Evolutionary conservation across 2,329 filamentous ascomycete species (phyloP), one percentile per base, ranked within the genome.

Genomic region (Madurella mycetomatis): DNA sequence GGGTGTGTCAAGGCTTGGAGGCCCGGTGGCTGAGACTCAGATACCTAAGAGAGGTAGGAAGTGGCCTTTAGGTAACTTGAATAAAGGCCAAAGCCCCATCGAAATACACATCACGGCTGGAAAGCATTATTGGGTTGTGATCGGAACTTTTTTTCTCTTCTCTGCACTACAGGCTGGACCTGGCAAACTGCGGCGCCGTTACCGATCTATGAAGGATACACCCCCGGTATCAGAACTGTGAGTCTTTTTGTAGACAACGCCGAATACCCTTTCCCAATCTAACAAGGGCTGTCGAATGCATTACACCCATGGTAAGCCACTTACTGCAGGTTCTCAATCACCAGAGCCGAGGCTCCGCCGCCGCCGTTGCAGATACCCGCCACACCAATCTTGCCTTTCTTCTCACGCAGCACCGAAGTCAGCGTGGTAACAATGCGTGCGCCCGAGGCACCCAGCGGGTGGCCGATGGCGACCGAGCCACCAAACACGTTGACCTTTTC

Each of bases 291-390:
- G 37, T 40, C 41, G 32, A 54, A 52, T 40, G 56, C 49, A 48
- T 47, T 18, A 25, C 47, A 41, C 39, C 46, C 13, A 51, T 47
- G 47, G 30, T 47, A 60, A 39, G 19, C 40, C 51, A 66, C 69
- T 73, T 74, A 82, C 73, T 82, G 78, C 67, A 84, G 69, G 69
- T 72, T 84, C 80, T 99, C 94, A 66, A 99, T 84, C 59, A 99
- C 90, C 63, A 99, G 77, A 55, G 94, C 94, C 66, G 90, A 95
- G 56, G 94, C 94, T 70, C 94, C 94, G 65, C 94, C 94, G 54
- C 94, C 94, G 62, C 94, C 94, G 73, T 99, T 99, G 84, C 94
- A 99, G 69, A 99, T 97, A 67, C 90, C 94, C 40, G 89, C 92
- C 67, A 85, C 88, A 54, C 94, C 94, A 71, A 97, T 86, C 85